Evolutionary conservation across 1,284 basidiomycete species (phyloP), one percentile per base, ranked within the genome.

Genomic region (Laetiporus sulphureus): DNA sequence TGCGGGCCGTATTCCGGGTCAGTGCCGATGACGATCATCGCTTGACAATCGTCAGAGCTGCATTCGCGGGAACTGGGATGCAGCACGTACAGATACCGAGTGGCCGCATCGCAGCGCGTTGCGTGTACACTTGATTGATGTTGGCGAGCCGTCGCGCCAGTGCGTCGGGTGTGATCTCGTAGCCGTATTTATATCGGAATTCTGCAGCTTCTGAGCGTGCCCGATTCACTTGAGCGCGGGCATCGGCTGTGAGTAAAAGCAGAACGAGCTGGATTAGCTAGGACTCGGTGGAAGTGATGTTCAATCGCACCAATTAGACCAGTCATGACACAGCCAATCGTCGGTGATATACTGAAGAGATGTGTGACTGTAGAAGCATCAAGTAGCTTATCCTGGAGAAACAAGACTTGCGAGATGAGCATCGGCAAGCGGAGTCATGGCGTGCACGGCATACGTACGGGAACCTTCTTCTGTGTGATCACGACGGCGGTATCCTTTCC

Each of bases 71-170:
- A 41, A 16, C 37, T 27, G 19, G 2, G 15, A 4, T 11, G n/a
- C n/a, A 15, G 13, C 7, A 65, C 85, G 54, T 56, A 94, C 92
- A 83, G 48, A 99, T 96, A 36, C 96, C 96, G 22, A 98, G 71
- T 4, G 96, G 96, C 40, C 96, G 79, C 93, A 99, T 99, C 34
- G 83, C 96, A 0, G 96, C 96, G 48, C 91, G 79, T 67, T 98
- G 95, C 0, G 95, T 99, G 67, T 97, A 96, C 2, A 99, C 95
- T 67, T 99, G 96, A 66, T 99, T 99, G 66, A 99, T 92, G 65
- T 98, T 98, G 29, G 96, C 95, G 62, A 99, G 72, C 38, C 96
- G 77, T 58, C 94, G 84, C 25, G 96, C 91, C 32, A 99, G 77
- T 23, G 91, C 83, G 61, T 96, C 94, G 1, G 95, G 92, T 2